Conservation (phyloP, 257 asterid genomes). For the Capsicum baccatum region DNA sequence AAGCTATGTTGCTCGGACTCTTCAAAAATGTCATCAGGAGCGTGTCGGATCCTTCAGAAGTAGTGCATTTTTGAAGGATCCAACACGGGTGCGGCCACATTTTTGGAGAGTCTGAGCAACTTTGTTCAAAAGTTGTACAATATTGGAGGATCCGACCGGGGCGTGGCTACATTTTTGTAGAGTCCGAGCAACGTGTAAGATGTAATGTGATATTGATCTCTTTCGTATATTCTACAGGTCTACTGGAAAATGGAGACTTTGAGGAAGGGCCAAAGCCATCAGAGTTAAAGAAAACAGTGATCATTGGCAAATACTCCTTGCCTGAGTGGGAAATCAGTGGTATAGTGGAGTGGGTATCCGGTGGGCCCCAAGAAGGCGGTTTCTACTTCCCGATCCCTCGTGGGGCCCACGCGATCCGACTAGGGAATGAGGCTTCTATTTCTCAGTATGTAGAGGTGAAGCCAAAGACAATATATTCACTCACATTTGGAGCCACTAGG, state of each 20-base stretch:
- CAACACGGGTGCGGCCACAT: too few species aligned
- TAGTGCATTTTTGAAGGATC: too few species aligned
- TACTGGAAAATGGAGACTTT: slow-evolving; percentile 70
- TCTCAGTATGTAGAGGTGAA: slow-evolving; percentile 59
- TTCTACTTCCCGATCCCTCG: slow-evolving; percentile 69
- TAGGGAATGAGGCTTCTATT: slow-evolving; percentile 74
- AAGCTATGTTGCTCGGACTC: too few species aligned
- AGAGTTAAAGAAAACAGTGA: slow-evolving; percentile 58
- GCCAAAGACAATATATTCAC: slow-evolving; percentile 43
- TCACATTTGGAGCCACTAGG: slow-evolving; percentile 77
- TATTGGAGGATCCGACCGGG: too few species aligned
- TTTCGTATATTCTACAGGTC: slow-evolving; percentile 39
- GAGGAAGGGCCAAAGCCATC: slow-evolving; percentile 64
- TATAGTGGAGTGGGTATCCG: slow-evolving; percentile 66
- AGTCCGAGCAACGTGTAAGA: background rate
- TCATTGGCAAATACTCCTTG: slow-evolving; percentile 65
- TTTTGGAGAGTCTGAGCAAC: too few species aligned
- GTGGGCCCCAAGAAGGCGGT: slow-evolving; percentile 82
- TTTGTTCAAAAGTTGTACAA: too few species aligned
- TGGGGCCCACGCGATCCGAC: slow-evolving; percentile 72
- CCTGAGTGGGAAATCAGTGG: slow-evolving; percentile 79
- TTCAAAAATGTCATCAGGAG: too few species aligned
- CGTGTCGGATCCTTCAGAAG: too few species aligned
- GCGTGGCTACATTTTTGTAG: too few species aligned
- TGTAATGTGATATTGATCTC: background rate